These are phyloP conservation scores for Monocercomonoides exilis DNA, from an alignment of 78 protist genomes.

Conservation along the genomic window DNA sequence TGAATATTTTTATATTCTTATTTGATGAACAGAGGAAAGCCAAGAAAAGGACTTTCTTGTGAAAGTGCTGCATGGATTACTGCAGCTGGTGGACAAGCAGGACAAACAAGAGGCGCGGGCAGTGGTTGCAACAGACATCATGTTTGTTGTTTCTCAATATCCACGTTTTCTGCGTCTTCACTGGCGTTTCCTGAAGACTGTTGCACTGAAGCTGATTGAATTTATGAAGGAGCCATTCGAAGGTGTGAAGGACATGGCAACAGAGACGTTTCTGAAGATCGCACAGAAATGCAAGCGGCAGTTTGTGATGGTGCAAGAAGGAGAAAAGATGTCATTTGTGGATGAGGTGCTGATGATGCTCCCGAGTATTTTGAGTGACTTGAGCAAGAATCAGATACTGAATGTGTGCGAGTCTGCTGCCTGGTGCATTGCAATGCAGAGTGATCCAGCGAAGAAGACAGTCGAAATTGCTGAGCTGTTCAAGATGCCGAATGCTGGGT, in stretches of 20 bases:
- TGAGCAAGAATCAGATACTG: constrained; percentile 58
- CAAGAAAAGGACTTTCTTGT: constrained; percentile 93
- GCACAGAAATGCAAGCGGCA: constrained; percentile 71
- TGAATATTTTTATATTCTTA: neutral
- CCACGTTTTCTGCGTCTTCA: constrained; percentile 90
- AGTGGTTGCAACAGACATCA: constrained; percentile 92
- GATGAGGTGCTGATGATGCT: constrained; percentile 64
- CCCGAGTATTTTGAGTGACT: constrained; percentile 42
- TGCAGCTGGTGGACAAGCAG: constrained; percentile 75
- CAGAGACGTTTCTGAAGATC: constrained; percentile 97
- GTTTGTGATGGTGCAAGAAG: constrained; percentile 67
- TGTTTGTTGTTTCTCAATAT: constrained; percentile 99
- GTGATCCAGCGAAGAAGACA: constrained; percentile 40
- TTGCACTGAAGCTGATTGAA: constrained; percentile 91
- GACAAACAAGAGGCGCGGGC: constrained; percentile 96
- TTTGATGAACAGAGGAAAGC: constrained; percentile 43
- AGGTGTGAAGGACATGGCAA: constrained; percentile 99
- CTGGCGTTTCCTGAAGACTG: constrained; percentile 96
- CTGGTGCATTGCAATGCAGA: constrained; percentile 62
- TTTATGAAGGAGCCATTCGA: constrained; percentile 97
- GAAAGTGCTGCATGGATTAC: constrained; percentile 86
- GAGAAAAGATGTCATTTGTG: constrained; percentile 71
- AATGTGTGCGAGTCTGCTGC: constrained; percentile 91
- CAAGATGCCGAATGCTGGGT: constrained; percentile 69
- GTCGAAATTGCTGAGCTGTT: constrained; percentile 51